Conservation (phyloP, 1,284 basidiomycete genomes). For the Austroboletus niveus region DNA sequence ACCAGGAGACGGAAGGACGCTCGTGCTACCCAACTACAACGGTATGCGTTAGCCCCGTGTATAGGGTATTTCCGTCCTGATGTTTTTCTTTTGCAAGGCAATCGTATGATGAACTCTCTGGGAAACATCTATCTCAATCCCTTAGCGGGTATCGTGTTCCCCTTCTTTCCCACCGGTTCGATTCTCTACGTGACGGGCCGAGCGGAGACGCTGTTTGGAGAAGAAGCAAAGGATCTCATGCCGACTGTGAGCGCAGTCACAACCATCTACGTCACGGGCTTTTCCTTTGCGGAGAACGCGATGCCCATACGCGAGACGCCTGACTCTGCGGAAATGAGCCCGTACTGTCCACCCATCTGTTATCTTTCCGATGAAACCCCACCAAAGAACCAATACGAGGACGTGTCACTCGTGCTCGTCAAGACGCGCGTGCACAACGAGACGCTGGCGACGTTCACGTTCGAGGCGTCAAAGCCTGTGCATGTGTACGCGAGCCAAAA, state of each 20-base stretch:
- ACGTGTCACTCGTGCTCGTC: slow-evolving; percentile 32
- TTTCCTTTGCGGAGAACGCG: slow-evolving; percentile 51
- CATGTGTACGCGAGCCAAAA: slow-evolving; percentile 49
- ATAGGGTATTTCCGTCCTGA: background rate
- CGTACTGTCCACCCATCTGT: slow-evolving; percentile 60
- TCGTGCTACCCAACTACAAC: slow-evolving; percentile 60
- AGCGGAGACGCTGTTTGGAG: slow-evolving; percentile 49
- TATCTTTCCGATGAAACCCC: slow-evolving; percentile 49
- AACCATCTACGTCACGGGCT: slow-evolving; percentile 49
- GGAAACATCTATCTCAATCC: slow-evolving; percentile 59
- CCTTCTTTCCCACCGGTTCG: slow-evolving; percentile 51
- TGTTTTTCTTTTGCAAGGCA: slow-evolving; percentile 38
- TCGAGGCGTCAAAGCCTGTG: slow-evolving; percentile 38
- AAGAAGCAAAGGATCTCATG: slow-evolving; percentile 50
- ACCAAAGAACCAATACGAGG: slow-evolving; percentile 26
- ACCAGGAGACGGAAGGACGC: slow-evolving; percentile 50
- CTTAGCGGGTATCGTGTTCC: slow-evolving; percentile 52
- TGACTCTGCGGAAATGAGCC: slow-evolving; percentile 40
- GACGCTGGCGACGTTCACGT: slow-evolving; percentile 54
- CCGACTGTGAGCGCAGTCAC: slow-evolving; percentile 52
- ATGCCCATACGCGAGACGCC: slow-evolving; percentile 49
- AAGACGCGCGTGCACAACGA: slow-evolving; percentile 43
- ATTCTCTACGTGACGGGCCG: slow-evolving; percentile 61
- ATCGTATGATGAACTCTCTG: slow-evolving; percentile 59
- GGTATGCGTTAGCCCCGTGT: slow-evolving; percentile 34